A percentile compares a stretch with the other conserved stretches of the same genome.
These are phyloP conservation scores for Candida maris DNA, from an alignment of 805 yeast genomes.

Conservation along the genomic window DNA sequence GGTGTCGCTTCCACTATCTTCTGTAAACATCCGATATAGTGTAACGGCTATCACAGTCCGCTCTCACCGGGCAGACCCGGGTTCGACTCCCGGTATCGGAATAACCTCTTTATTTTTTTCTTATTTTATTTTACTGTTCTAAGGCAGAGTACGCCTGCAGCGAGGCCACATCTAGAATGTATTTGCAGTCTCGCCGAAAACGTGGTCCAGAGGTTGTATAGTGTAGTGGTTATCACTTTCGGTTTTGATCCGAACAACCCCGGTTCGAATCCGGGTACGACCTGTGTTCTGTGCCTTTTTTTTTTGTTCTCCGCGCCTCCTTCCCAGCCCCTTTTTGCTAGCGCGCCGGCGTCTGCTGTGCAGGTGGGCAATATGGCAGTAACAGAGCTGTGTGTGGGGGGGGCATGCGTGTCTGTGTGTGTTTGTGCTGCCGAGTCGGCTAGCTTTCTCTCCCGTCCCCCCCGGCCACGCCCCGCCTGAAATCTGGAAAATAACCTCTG, in stretches of 20 bases:
- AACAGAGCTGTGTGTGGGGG: no score
- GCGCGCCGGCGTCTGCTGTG: neutral
- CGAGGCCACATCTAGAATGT: neutral
- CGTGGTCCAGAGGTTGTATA: conserved; percentile 38
- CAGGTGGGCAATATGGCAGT: no score
- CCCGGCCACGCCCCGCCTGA: no score
- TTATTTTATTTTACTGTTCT: no score
- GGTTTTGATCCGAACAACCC: conserved; percentile 78
- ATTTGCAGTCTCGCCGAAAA: neutral
- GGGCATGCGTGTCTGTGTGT: no score
- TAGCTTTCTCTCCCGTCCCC: no score
- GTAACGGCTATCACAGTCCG: conserved; percentile 24
- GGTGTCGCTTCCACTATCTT: no score
- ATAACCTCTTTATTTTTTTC: conserved; percentile 7
- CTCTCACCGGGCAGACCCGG: conserved; percentile 25
- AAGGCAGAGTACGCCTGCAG: neutral
- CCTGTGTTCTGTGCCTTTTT: conserved; percentile 34
- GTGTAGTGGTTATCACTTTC: conserved; percentile 78
- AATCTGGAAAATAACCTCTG: no score
- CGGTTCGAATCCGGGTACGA: conserved; percentile 82
- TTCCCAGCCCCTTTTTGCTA: neutral
- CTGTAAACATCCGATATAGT: conserved; percentile 17
- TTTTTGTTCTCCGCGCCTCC: no score
- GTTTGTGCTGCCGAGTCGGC: no score
- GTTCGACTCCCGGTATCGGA: conserved; percentile 24